Evolutionary conservation across 1,284 basidiomycete genomes (phyloP), one percentile per base, ranked within the genome.

Genomic region (Garcileccinum viscosum): DNA sequence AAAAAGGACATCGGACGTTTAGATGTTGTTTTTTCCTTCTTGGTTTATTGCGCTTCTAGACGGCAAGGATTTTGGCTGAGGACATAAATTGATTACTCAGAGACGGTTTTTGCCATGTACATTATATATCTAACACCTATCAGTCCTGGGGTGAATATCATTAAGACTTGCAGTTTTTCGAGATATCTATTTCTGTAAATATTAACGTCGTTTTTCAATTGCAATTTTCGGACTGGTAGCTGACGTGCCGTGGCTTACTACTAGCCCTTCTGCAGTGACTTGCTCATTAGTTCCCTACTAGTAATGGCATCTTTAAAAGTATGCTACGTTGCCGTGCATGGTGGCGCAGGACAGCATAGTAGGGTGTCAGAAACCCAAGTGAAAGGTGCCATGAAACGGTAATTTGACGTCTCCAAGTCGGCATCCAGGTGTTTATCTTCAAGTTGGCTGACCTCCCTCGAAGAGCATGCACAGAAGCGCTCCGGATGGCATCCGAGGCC

Each of bases 261-360:
- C 42, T 44, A 44, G 12, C 14, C n/a, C 24, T 27, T 50, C 47
- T 15, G 9, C 37, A 14, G 37, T 19, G 38, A 19, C 38, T 35
- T 19, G 50, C 22, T 14, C 32, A n/a, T 47, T 35, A 19, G 30
- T 62, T 37, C 19, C 44, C 47, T 50, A 24, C 24, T 50, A 27
- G 14, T 27, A 24, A 78, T 76, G 74, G 14, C 66, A 27, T 58
- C 65, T 9, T 42, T 37, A 32, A 70, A 32, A 6, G 47, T 72
- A 30, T 73, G 70, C 63, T 80, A 80, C 64, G 70, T 92, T 65
- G 87, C 86, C 4, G 90, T 92, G 3, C 92, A 93, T 73, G 91
- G 90, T 40, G 91, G 91, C 62, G 92, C 92, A 47, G 92, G 91
- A 3, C 78, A 81, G 27, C 90, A 92, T 73, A 78, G 82, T 14